Evolutionary conservation across 2,329 filamentous ascomycete genomes (phyloP).

Genomic region (Cytospora paraplurivora): DNA sequence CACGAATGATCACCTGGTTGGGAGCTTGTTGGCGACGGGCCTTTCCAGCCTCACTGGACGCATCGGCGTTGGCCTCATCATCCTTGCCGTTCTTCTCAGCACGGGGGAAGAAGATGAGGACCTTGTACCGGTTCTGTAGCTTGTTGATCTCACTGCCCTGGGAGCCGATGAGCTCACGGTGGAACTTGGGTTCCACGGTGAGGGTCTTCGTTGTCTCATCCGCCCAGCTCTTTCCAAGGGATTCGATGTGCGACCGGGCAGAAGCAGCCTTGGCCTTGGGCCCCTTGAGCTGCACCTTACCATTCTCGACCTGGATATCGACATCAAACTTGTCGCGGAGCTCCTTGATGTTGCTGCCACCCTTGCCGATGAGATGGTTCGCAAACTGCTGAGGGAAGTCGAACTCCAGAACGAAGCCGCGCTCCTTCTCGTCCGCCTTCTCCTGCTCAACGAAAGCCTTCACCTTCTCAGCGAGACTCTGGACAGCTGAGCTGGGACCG

Average conservation of each 20-base stretch:
- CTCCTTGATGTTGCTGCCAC: slow-evolving; percentile 66
- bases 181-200: slow-evolving; percentile 91
- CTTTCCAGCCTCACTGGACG: slow-evolving; percentile 67
- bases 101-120: slow-evolving; percentile 91
- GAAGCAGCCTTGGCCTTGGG: slow-evolving; percentile 92
- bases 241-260: slow-evolving; percentile 78
- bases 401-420: slow-evolving; percentile 81
- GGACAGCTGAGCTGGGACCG: slow-evolving; percentile 73
- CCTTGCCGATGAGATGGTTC: slow-evolving; percentile 76
- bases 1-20: slow-evolving; percentile 89
- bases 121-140: slow-evolving; percentile 88
- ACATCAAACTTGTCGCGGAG: slow-evolving; percentile 69
- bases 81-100: slow-evolving; percentile 65
- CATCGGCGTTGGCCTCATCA: slow-evolving; percentile 71
- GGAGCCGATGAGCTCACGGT: slow-evolving; percentile 89
- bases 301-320: slow-evolving; percentile 86
- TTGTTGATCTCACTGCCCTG: slow-evolving; percentile 87
- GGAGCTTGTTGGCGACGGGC: slow-evolving; percentile 71
- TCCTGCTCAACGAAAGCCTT: slow-evolving; percentile 81
- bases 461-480: slow-evolving; percentile 72
- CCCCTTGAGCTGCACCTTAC: slow-evolving; percentile 93
- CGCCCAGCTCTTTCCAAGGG: slow-evolving; percentile 78
- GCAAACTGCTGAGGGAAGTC: slow-evolving; percentile 95
- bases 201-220: slow-evolving; percentile 87
- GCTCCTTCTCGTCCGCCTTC: slow-evolving; percentile 90